Percentiles rank a stretch among this genome's conserved stretches.
phyloP scores from a whole-genome alignment of 371 early-diverging fungal genomes.

The Catenaria anguillulae region DNA sequence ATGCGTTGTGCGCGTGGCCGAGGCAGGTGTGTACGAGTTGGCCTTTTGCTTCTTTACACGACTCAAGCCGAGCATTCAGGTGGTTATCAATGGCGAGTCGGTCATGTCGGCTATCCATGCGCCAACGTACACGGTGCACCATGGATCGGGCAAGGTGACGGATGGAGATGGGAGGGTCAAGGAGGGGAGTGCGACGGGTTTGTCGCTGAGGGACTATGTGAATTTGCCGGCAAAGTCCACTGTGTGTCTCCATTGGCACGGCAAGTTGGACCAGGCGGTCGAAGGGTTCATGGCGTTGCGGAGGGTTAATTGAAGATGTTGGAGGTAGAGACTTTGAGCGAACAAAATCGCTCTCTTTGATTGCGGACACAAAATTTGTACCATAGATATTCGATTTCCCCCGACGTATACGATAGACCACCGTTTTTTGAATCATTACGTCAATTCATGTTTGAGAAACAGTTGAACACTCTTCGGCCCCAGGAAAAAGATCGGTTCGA shows the following conservation, averaged over 20 bases:
- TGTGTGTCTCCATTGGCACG: conserved; percentile 22
- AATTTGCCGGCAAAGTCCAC: conserved; percentile 21
- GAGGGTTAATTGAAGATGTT: conserved; percentile 11
- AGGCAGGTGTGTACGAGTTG: conserved; percentile 29
- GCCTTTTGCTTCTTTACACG: conserved; percentile 25
- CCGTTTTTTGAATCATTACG: no score
- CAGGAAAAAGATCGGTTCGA: no score
- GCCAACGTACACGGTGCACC: conserved; percentile 27
- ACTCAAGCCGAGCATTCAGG: conserved; percentile 22
- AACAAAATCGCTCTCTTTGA: no score
- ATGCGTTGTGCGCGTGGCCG: conserved; percentile 15
- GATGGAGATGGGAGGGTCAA: conserved; percentile 19
- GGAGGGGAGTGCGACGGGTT: conserved; percentile 21
- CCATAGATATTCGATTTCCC: no score
- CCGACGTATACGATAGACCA: no score
- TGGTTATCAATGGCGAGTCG: conserved; percentile 30
- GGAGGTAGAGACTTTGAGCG: no score
- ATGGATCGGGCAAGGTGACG: conserved; percentile 19
- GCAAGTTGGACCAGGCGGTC: conserved; percentile 13
- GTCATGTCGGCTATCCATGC: conserved; percentile 30
- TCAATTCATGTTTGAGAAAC: no score
- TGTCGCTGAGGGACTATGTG: conserved; percentile 24
- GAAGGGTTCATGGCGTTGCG: conserved; percentile 24
- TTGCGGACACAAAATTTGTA: no score
- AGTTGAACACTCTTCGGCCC: no score